phyloP scores from a whole-genome alignment of 345 rosid species.

The Hevea brasiliensis region DNA sequence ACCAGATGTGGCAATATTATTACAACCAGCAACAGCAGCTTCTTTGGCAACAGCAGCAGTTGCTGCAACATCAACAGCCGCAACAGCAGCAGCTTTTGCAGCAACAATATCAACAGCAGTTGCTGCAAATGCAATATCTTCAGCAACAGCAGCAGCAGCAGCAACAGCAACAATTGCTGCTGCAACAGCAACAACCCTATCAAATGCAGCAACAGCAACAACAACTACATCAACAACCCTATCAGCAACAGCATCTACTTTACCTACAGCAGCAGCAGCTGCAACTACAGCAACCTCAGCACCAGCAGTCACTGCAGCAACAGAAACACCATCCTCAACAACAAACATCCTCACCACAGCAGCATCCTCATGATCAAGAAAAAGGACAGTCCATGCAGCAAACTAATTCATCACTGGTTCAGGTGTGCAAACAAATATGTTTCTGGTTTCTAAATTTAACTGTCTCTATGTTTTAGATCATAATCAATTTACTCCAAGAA shows the following conservation, averaged over 20 bases:
- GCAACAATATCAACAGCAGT: constrained; percentile 30
- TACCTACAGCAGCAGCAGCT: constrained; percentile 20
- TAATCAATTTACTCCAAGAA: not conserved
- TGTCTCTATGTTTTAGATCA: not conserved
- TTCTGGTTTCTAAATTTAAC: not conserved
- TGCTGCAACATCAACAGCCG: constrained; percentile 34
- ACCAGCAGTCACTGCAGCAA: constrained; percentile 4
- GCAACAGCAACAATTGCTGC: constrained; percentile 10
- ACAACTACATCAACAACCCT: constrained; percentile 22
- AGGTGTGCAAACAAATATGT: constrained; percentile 11
- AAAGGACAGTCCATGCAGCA: constrained; percentile 29
- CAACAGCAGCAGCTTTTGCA: constrained; percentile 29
- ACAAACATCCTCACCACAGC: not conserved
- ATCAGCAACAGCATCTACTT: constrained; percentile 16
- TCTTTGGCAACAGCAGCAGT: constrained; percentile 45
- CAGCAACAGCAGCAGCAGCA: constrained; percentile 26
- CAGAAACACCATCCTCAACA: constrained; percentile 15
- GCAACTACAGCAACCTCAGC: constrained; percentile 1
- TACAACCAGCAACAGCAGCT: constrained; percentile 61
- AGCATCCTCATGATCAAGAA: constrained; percentile 24
- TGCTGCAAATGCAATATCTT: constrained; percentile 21
- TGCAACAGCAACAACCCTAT: constrained; percentile 19
- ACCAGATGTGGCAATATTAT: constrained; percentile 81
- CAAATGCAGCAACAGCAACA: constrained; percentile 39
- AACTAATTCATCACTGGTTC: constrained; percentile 26